phyloP scores from a whole-genome alignment of 768 basidiomycete genomes.

The Boletus insuetus region DNA sequence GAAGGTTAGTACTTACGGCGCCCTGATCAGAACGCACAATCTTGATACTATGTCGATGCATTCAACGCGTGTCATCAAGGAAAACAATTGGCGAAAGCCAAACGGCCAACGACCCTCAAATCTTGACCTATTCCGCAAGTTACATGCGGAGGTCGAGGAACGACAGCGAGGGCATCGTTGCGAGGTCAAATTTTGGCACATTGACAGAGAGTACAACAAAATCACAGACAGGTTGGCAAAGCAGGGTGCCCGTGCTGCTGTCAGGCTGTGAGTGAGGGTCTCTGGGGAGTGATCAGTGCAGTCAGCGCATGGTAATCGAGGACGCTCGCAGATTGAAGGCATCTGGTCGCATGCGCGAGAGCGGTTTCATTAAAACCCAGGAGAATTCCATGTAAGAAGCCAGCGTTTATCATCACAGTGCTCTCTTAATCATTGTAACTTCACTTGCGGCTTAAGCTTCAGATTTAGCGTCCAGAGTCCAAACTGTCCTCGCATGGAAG shows the following conservation, averaged over 20 bases:
- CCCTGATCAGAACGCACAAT: too few species aligned
- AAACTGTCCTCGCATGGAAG: too few species aligned
- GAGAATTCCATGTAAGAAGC: too few species aligned
- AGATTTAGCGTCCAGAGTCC: too few species aligned
- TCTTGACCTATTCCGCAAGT: constrained; percentile 5
- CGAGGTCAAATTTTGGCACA: constrained; percentile 25
- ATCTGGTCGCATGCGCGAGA: too few species aligned
- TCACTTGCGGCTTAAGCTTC: too few species aligned
- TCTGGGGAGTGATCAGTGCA: not conserved
- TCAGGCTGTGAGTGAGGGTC: not conserved
- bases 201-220: constrained; percentile 21
- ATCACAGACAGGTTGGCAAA: constrained; percentile 24
- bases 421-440: too few species aligned
- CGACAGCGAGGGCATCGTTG: not conserved
- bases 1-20: not conserved
- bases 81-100: not conserved
- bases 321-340: too few species aligned
- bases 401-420: too few species aligned
- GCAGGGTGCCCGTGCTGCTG: not conserved
- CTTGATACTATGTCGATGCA: too few species aligned
- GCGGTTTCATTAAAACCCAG: too few species aligned
- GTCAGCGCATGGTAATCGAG: too few species aligned
- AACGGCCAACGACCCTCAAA: constrained; percentile 1
- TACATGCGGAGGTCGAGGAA: not conserved
- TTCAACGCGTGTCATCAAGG: not conserved